phyloP scores from a whole-genome alignment of 306 rosid species.

The Fagus sylvatica region DNA sequence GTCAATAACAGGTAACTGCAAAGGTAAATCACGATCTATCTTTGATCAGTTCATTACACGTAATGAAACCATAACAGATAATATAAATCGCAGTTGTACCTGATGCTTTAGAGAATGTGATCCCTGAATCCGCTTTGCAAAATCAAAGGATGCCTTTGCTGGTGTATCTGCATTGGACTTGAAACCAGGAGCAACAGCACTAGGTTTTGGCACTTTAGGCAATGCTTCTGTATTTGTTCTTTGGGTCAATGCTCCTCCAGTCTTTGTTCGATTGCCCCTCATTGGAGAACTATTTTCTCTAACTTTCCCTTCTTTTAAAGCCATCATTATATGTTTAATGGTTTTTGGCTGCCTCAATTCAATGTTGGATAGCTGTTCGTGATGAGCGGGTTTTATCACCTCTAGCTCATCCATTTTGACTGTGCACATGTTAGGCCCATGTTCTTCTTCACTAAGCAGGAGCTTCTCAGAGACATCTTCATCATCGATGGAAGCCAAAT shows the following conservation, averaged over 20 bases:
- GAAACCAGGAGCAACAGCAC: slow-evolving; percentile 43
- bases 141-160: slow-evolving; percentile 55
- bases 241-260: slow-evolving; percentile 45
- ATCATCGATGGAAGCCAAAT: slow-evolving; percentile 58
- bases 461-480: slow-evolving; percentile 60
- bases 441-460: slow-evolving; percentile 50
- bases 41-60: not conserved
- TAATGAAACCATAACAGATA: not conserved
- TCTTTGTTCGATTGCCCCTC: slow-evolving; percentile 66
- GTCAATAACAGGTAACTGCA: slow-evolving; percentile 59
- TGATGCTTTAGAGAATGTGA: slow-evolving; percentile 64
- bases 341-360: slow-evolving; percentile 79
- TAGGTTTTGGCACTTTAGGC: slow-evolving; percentile 74
- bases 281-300: slow-evolving; percentile 84
- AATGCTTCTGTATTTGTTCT: slow-evolving; percentile 50
- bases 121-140: slow-evolving; percentile 58
- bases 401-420: slow-evolving; percentile 47
- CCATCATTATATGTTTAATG: slow-evolving; percentile 80
- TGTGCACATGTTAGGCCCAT: slow-evolving; percentile 34
- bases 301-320: slow-evolving; percentile 74
- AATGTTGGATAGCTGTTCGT: slow-evolving; percentile 45
- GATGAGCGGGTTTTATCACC: slow-evolving; percentile 42
- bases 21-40: slow-evolving; percentile 9
- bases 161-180: slow-evolving; percentile 61
- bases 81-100: slow-evolving; percentile 45